These are phyloP conservation scores for Morella rubra DNA, from an alignment of 306 rosid species.

Conservation along the genomic window DNA sequence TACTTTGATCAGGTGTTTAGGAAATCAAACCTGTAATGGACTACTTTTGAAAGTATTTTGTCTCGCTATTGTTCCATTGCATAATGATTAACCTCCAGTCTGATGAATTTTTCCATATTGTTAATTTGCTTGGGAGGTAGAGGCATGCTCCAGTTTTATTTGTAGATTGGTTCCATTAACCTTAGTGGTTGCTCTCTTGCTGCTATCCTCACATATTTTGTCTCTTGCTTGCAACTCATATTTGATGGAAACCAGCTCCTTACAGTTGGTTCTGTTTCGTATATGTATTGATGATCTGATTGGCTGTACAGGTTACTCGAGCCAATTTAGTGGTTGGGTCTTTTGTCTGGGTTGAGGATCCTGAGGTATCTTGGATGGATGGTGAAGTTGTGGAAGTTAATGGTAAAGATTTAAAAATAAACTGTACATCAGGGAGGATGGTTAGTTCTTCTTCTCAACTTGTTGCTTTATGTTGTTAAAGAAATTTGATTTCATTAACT, in stretches of 20 bases:
- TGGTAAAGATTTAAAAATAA: conserved; percentile 45
- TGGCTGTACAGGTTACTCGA: conserved; percentile 56
- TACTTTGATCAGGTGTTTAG: neutral
- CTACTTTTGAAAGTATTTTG: neutral
- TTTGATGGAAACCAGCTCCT: neutral
- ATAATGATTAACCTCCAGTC: conserved; percentile 12
- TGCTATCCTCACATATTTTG: neutral
- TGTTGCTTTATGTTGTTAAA: neutral
- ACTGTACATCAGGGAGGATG: conserved; percentile 48
- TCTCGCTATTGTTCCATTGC: neutral
- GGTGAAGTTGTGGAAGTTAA: conserved; percentile 67
- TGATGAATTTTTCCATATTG: neutral
- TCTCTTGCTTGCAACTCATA: conserved; percentile 2
- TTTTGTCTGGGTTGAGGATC: conserved; percentile 74
- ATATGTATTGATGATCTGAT: conserved; percentile 27
- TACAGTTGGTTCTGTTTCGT: conserved; percentile 15
- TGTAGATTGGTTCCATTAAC: neutral
- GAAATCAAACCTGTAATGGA: neutral
- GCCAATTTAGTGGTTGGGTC: conserved; percentile 59
- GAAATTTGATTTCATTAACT: neutral
- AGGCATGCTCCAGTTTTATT: neutral
- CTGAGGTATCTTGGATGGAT: conserved; percentile 74
- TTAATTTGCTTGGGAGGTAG: neutral
- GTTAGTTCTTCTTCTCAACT: conserved; percentile 43
- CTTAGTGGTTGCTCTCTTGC: neutral